Evolutionary conservation across 2,329 filamentous ascomycete species (phyloP).

Genomic region (Thielaviopsis musarum): DNA sequence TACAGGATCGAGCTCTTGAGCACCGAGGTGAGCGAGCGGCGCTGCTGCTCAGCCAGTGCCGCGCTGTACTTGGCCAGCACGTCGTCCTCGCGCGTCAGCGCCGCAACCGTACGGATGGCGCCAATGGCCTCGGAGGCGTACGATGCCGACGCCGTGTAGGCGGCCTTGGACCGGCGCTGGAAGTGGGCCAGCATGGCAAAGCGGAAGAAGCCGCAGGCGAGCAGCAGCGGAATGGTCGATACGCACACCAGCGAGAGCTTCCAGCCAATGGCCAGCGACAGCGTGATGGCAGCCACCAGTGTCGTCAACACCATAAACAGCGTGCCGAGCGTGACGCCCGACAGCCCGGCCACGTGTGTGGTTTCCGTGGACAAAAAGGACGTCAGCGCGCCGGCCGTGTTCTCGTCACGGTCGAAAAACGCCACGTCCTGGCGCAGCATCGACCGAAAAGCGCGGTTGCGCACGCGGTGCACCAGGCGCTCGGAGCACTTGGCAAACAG

Average conservation of each 20-base stretch:
- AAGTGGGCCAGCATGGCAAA: conserved; percentile 74
- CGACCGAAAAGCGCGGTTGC: conserved; percentile 65
- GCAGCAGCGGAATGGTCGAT: conserved; percentile 57
- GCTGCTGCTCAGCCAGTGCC: conserved; percentile 49
- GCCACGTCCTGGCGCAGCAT: conserved; percentile 86
- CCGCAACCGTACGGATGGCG: conserved; percentile 83
- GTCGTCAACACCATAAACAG: conserved; percentile 69
- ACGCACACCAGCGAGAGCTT: conserved; percentile 75
- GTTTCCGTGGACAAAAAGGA: conserved; percentile 81
- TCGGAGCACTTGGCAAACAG: conserved; percentile 79
- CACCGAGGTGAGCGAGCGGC: conserved; percentile 53
- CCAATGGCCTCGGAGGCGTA: conserved; percentile 90
- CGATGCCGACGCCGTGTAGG: conserved; percentile 65
- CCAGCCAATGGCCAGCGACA: conserved; percentile 68
- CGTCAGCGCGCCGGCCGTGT: conserved; percentile 75
- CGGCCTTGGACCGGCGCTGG: conserved; percentile 59
- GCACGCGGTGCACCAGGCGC: conserved; percentile 63
- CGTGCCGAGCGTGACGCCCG: conserved; percentile 74
- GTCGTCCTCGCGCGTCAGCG: conserved; percentile 71
- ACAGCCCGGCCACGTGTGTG: conserved; percentile 74
- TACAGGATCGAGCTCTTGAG: conserved; percentile 65
- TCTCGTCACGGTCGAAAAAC: conserved; percentile 82
- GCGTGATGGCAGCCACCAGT: conserved; percentile 51
- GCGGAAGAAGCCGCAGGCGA: conserved; percentile 71
- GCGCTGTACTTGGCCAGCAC: conserved; percentile 56